These are phyloP conservation scores for Colletotrichum ledebouriae DNA, from an alignment of 2,329 filamentous ascomycete species.

Conservation along the genomic window DNA sequence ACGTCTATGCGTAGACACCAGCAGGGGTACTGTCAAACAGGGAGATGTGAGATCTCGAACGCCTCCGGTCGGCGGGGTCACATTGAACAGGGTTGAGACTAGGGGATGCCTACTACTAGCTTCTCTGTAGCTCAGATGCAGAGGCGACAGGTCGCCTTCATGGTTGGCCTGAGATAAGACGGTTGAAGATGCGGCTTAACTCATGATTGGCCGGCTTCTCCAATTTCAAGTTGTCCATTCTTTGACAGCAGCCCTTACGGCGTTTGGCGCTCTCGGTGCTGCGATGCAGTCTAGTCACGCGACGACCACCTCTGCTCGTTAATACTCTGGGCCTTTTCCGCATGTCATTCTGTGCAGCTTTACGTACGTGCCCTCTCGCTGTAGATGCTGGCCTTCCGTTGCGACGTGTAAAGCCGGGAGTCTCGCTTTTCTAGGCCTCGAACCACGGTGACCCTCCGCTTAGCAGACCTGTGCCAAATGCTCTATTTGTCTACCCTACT, in stretches of 20 bases:
- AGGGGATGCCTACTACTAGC: slow-evolving; percentile 26
- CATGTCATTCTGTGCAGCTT: slow-evolving; percentile 18
- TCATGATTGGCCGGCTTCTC: slow-evolving; percentile 54
- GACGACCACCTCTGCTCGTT: slow-evolving; percentile 17
- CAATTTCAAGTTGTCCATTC: slow-evolving; percentile 58
- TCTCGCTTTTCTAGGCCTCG: slow-evolving; percentile 22
- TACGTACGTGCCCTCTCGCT: not conserved
- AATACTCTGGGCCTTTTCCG: slow-evolving; percentile 11
- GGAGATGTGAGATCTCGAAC: slow-evolving; percentile 41
- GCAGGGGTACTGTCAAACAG: slow-evolving; percentile 27
- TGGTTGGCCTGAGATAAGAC: slow-evolving; percentile 61
- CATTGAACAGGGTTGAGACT: slow-evolving; percentile 35
- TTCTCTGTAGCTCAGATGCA: slow-evolving; percentile 35
- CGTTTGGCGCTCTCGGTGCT: slow-evolving; percentile 23
- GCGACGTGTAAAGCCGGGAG: slow-evolving; percentile 15
- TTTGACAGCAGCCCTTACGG: slow-evolving; percentile 41
- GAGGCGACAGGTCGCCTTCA: slow-evolving; percentile 39
- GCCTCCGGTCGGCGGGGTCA: slow-evolving; percentile 34
- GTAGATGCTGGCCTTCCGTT: slow-evolving; percentile 22
- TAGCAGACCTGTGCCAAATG: not conserved
- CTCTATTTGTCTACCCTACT: not conserved
- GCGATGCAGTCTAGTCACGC: slow-evolving; percentile 24
- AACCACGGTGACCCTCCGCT: slow-evolving; percentile 5
- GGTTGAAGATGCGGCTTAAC: slow-evolving; percentile 42
- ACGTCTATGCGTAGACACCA: slow-evolving; percentile 35